These are phyloP conservation scores for Escovopsis sp. DNA, from an alignment of 2,329 filamentous ascomycete genomes.

Conservation along the genomic window DNA sequence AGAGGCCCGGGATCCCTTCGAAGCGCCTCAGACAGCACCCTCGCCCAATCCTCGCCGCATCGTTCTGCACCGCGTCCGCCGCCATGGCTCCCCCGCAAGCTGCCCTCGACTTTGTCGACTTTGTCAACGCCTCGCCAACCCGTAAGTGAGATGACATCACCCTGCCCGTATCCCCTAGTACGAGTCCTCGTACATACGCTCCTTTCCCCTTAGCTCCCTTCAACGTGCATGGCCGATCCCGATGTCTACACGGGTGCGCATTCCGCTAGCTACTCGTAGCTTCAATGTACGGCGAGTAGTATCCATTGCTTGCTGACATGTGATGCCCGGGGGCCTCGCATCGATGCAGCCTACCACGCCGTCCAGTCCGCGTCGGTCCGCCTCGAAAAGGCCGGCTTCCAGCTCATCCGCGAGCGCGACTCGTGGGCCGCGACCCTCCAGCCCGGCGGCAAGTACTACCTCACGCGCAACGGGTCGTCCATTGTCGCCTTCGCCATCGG, in stretches of 20 bases:
- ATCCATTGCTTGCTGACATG: slow-evolving; percentile 7
- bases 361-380: slow-evolving; percentile 64
- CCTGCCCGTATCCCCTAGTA: no score
- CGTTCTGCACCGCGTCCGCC: slow-evolving; percentile 13
- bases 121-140: slow-evolving; percentile 87
- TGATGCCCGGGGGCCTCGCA: background rate
- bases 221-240: background rate
- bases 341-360: slow-evolving; percentile 69
- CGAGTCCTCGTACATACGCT: background rate
- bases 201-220: background rate
- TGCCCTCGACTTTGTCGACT: slow-evolving; percentile 77
- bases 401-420: slow-evolving; percentile 77
- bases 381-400: slow-evolving; percentile 73
- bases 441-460: slow-evolving; percentile 88
- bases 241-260: no score
- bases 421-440: slow-evolving; percentile 67
- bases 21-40: no score
- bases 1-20: no score
- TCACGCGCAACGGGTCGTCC: slow-evolving; percentile 85
- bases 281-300: background rate
- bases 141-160: slow-evolving; percentile 39
- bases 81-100: slow-evolving; percentile 39
- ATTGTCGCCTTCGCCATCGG: slow-evolving; percentile 89
- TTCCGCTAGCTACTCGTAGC: background rate
- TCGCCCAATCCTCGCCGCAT: background rate